Evolutionary conservation across 331 rosid genomes (phyloP), one percentile per base, ranked within the genome.

Genomic region (Quercus tomentella): DNA sequence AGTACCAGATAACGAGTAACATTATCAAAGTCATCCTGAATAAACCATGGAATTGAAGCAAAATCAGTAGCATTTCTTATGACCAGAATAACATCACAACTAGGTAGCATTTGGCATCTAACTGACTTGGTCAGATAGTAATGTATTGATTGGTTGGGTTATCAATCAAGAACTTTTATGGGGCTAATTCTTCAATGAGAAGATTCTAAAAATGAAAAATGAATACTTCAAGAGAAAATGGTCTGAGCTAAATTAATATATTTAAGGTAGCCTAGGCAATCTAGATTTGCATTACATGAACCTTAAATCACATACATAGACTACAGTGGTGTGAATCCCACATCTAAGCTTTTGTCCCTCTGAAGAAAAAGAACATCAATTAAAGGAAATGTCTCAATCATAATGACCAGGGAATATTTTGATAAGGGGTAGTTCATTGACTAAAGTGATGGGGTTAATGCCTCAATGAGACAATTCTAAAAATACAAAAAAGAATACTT

Each of bases 1-100:
- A 87, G 93, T 54, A 89, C 81, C 4, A 89, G 91, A 86, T 69
- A 89, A 18, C 91, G 91, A 70, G 83, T 78, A 75, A 89, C 77
- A 52, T 80, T 86, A 70, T 89, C 81, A 56, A 76, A 69, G 77
- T 86, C 93, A 68, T 88, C 91, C 90, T 89, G 87, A 75, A 80
- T 61, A 75, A 73, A 73, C 72, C 82, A 80, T 37, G 71, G 71
- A 77, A 33, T 26, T 17, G 5, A 74, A 58, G 17, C 33, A 70
- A 76, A 55, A 70, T 57, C 54, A 56, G 23, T 22, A 23, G 45
- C 25, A 74, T 79, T 81, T 71, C 77, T 62, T 69, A 78, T 57
- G 75, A 54, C 67, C 45, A 37, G 18, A 30, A 65, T 65, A 65
- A 12, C 45, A 17, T 7, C 18, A 31, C 17, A 60, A 60, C 33